These are phyloP conservation scores for Paspalum notatum DNA, from an alignment of 176 grass and related monocot genomes.

Conservation along the genomic window DNA sequence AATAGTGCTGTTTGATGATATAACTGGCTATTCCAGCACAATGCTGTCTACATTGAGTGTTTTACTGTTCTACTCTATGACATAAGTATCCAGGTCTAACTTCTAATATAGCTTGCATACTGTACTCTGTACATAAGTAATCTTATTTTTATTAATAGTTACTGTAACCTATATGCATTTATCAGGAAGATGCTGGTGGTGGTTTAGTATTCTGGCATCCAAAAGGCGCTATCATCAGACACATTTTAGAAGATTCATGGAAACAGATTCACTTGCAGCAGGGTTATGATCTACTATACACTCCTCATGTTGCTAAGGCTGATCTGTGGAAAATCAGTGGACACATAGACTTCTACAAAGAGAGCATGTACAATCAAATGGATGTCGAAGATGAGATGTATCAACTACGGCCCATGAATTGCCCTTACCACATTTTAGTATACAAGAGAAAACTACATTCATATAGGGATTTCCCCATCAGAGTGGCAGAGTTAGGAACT, in stretches of 20 bases:
- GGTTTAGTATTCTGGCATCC: conserved; percentile 99
- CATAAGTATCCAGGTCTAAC: not conserved
- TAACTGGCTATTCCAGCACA: not conserved
- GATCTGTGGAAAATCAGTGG: conserved; percentile 95
- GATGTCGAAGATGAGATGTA: conserved; percentile 92
- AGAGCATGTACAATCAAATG: conserved; percentile 97
- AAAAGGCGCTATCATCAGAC: conserved; percentile 84
- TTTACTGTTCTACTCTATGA: conserved; percentile 19
- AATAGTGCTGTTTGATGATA: not conserved
- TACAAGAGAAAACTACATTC: conserved; percentile 97
- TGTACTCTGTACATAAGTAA: not conserved
- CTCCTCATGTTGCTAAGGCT: conserved; percentile 91
- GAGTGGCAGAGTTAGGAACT: conserved; percentile 93
- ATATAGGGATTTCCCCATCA: conserved; percentile 90
- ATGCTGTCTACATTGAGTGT: not conserved
- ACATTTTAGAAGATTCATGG: conserved; percentile 92
- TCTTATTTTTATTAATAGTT: conserved; percentile 20
- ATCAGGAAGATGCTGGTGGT: conserved; percentile 92
- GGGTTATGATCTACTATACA: conserved; percentile 90
- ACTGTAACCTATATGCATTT: conserved; percentile 28
- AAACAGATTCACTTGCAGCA: conserved; percentile 84
- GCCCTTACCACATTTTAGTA: conserved; percentile 90
- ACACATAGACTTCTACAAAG: conserved; percentile 91
- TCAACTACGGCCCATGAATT: conserved; percentile 97
- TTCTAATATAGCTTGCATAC: not conserved